Conservation (phyloP, 2,329 filamentous ascomycete species). For the Ophiostoma novo-ulmi region DNA sequence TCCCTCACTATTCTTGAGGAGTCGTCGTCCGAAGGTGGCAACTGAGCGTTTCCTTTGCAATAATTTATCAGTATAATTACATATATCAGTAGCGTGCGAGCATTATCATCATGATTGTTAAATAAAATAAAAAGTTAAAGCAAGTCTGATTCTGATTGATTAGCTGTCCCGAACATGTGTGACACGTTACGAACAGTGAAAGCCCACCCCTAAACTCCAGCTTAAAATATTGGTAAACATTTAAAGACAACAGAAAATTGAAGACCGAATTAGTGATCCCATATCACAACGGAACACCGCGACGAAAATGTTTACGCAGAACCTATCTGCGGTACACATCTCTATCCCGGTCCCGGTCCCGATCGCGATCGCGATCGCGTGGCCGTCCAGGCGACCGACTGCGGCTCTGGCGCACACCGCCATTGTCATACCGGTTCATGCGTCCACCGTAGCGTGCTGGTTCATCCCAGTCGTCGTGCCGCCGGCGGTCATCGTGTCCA, state of each 20-base stretch:
- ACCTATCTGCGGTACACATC: constrained; percentile 48
- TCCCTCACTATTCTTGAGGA: constrained; percentile 26
- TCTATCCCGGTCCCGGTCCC: constrained; percentile 41
- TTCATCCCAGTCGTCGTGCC: constrained; percentile 40
- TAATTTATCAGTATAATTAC: not conserved
- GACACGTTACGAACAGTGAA: not conserved
- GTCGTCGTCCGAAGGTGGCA: constrained; percentile 22
- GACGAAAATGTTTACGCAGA: not conserved
- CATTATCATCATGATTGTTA: not conserved
- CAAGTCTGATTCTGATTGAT: not conserved
- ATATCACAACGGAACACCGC: not conserved
- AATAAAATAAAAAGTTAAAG: not conserved
- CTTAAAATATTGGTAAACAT: not conserved
- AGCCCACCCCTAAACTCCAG: not conserved
- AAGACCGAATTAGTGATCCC: not conserved
- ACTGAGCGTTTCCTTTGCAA: not conserved
- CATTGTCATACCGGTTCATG: constrained; percentile 33
- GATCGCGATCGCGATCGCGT: constrained; percentile 44
- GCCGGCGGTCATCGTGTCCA: constrained; percentile 38
- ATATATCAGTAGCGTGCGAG: not conserved
- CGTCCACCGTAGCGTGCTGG: constrained; percentile 28
- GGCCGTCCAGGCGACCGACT: constrained; percentile 42
- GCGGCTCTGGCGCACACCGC: constrained; percentile 41
- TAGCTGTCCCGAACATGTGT: not conserved
- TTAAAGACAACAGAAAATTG: not conserved